Percentiles rank a stretch among this genome's conserved stretches.
Conservation (phyloP, 805 yeast genomes). For the Grigorovia transvaalensis region DNA sequence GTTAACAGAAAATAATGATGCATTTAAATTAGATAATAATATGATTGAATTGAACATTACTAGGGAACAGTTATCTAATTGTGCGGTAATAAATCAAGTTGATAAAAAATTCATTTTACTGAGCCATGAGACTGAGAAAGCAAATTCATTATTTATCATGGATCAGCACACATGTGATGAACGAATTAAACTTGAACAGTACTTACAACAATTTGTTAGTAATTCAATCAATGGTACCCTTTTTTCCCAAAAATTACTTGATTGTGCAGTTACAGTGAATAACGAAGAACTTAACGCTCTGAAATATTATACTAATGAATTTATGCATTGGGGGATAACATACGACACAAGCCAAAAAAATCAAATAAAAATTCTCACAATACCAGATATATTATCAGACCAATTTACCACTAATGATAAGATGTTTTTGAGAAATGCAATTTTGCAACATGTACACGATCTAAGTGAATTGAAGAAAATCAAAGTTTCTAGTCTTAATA, state of each 20-base stretch:
- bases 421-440: conserved; percentile 27
- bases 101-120: conserved; percentile 55
- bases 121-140: conserved; percentile 9
- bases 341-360: conserved; percentile 6
- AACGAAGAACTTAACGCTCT: conserved; percentile 29
- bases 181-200: conserved; percentile 48
- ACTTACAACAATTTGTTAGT: conserved; percentile 32
- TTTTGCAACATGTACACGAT: conserved; percentile 39
- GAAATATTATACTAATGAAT: conserved; percentile 17
- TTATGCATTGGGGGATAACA: conserved; percentile 38
- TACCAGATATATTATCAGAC: conserved; percentile 35
- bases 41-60: neutral
- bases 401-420: conserved; percentile 24
- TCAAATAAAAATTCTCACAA: conserved; percentile 13
- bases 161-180: conserved; percentile 90
- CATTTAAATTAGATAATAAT: neutral
- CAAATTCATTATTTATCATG: conserved; percentile 31
- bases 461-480: conserved; percentile 26
- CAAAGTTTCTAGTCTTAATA: conserved; percentile 1
- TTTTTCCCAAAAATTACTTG: conserved; percentile 5
- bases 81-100: conserved; percentile 44
- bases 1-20: neutral
- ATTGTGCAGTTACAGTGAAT: conserved; percentile 13
- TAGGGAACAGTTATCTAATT: conserved; percentile 14
- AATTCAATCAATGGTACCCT: conserved; percentile 18